phyloP scores from a whole-genome alignment of 1,139 yeast genomes.

The Saccharomyces hybrid region DNA sequence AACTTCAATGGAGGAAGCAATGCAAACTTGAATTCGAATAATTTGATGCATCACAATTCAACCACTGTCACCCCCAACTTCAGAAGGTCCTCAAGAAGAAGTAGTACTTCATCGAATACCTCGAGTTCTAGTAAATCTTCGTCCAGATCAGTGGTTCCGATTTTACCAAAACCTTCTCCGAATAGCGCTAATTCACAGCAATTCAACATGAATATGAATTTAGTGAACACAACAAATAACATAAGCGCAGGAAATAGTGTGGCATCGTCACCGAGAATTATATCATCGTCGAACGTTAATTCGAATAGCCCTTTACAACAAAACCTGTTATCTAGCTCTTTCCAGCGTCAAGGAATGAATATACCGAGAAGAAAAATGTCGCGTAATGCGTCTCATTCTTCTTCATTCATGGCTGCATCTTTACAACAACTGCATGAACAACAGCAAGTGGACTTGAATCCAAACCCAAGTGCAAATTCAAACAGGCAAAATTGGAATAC shows the following conservation, averaged over 20 bases:
- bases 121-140: conserved; percentile 29
- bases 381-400: conserved; percentile 25
- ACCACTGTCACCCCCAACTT: conserved; percentile 6
- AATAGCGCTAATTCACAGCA: conserved; percentile 7
- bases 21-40: conserved; percentile 13
- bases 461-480: conserved; percentile 8
- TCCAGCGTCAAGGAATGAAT: conserved; percentile 21
- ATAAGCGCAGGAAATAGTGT: conserved; percentile 17
- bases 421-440: conserved; percentile 22
- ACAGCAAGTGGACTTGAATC: conserved; percentile 9
- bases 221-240: background rate
- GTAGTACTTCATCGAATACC: conserved; percentile 28
- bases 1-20: background rate
- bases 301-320: conserved; percentile 21
- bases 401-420: conserved; percentile 27
- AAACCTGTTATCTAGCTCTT: conserved; percentile 17
- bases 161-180: conserved; percentile 30
- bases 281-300: conserved; percentile 7
- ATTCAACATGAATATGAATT: background rate
- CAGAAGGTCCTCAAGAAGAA: conserved; percentile 21
- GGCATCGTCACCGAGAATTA: conserved; percentile 27
- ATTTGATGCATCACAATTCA: conserved; percentile 16
- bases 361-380: conserved; percentile 28
- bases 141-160: conserved; percentile 29
- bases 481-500: conserved; percentile 6